Evolutionary conservation across 2,329 filamentous ascomycete species (phyloP), one percentile per base, ranked within the genome.

Genomic region (Albophoma yamanashiensis): DNA sequence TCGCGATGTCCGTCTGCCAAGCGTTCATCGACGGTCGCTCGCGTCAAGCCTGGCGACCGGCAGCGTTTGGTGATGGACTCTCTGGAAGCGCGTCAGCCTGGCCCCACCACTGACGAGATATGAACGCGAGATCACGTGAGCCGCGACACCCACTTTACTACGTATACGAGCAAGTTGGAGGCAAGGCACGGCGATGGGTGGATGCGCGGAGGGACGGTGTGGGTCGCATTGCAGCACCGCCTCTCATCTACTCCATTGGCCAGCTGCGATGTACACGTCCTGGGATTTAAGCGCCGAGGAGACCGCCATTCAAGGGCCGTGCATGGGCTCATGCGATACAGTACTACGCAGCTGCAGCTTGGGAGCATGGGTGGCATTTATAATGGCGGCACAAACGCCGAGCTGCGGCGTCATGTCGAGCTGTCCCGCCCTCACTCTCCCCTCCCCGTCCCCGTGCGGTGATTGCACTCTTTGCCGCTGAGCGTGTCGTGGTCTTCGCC

Each of bases 341-440:
- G 15, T 52, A 31, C 27, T 31, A n/a, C 27, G 27, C 5, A 9
- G 50, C 50, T 53, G 50, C 50, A 36, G 50, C 17, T n/a, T 12
- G 50, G 47, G 15, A 31, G 25, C 47, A 50, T 14, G 14, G 25
- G 25, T 50, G 45, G 45, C 45, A 7, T 25, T 31, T 15, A 50
- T 20, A 8, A 34, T 27, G 17, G 17, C 27, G n/a, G 63, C 68
- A 69, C 62, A 68, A 66, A 69, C 67, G 61, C 62, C 57, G 63
- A 59, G 56, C 20, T 39, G 40, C 40, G 38, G 36, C 45, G 20
- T 55, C 39, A 36, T 53, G 50, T n/a, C 50, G 50, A 53, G 50
- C 50, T n/a, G 7, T 34, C 31, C 50, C 50, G 7, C 50, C 31
- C 31, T 36, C 50, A n/a, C 31, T 31, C 50, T 53, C 17, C 20